phyloP scores from a whole-genome alignment of 352 stramenopile genomes.

The Phytopythium oedochilum region DNA sequence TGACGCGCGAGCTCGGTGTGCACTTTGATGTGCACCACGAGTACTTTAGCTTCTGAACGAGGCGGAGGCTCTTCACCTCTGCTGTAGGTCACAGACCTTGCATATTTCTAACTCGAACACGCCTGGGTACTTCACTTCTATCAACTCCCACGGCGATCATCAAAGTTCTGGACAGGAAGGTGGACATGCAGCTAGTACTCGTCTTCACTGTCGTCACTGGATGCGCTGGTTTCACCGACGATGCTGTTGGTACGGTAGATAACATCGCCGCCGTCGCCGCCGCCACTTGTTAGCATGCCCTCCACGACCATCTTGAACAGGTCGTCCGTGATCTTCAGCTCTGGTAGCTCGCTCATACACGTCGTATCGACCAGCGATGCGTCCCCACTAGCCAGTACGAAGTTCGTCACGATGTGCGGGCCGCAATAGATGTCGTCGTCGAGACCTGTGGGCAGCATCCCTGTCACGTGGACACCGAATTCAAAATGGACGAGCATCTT shows the following conservation, averaged over 20 bases:
- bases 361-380: conserved; percentile 24
- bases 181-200: background rate
- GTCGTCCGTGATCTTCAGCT: conserved; percentile 17
- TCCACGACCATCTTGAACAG: conserved; percentile 14
- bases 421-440: conserved; percentile 26
- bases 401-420: conserved; percentile 29
- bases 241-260: background rate
- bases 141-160: background rate
- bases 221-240: background rate
- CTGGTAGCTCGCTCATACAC: conserved; percentile 27
- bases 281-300: conserved; percentile 3
- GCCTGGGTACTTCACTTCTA: background rate
- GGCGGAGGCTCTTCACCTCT: too few species aligned
- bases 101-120: background rate
- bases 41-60: conserved; percentile 24
- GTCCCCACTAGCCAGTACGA: conserved; percentile 18
- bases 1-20: conserved; percentile 24
- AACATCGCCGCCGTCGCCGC: background rate
- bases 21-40: conserved; percentile 39
- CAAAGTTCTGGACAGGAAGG: background rate
- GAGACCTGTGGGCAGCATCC: conserved; percentile 18
- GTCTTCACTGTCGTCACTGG: background rate
- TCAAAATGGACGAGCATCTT: conserved; percentile 46
- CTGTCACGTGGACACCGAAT: conserved; percentile 30
- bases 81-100: too few species aligned